Evolutionary conservation across 495 filamentous ascomycete genomes (phyloP), one percentile per base, ranked within the genome.

Genomic region (Trichoderma erinaceum): DNA sequence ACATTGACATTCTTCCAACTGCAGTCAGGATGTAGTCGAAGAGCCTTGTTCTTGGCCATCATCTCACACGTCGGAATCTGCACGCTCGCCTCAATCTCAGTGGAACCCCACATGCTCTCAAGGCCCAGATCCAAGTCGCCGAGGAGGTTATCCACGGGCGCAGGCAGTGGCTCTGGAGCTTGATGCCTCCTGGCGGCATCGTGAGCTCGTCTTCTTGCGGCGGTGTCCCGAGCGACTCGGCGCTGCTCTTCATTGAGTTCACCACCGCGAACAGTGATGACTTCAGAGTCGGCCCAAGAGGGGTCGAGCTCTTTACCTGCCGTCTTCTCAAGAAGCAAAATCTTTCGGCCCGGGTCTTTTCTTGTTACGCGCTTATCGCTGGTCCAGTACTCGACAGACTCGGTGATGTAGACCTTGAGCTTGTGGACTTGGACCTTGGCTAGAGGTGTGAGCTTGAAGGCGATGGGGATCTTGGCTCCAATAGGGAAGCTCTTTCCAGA

Each of bases 401-500:
- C 95, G 12, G 93, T 97, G 46, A 97, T 89, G 71, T 88, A 94
- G 25, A 98, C 91, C 77, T 97, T 97, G 77, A 99, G 92, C 66
- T 96, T 88, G 76, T 99, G 96, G 64, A 96, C 93, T 72, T 96
- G 92, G 15, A 98, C 93, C 78, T 99, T 99, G 43, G 95, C 95
- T 23, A 99, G 78, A 1, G 95, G 95, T 2, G 94, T 99, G 68
- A 99, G 83, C 73, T 97, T 98, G 82, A 99, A 98, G 2, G 96
- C 95, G 68, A 99, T 97, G 16, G 95, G 95, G 29, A 99, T 92
- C 72, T 92, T 92, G 4, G 90, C 84, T 23, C 96, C 96, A 16
- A 99, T 82, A 4, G 95, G 92, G 73, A 99, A 99, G 2, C 94
- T 97, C 86, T 99, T 99, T 65, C 96, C 95, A 4, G 94, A 97